Percentiles rank a stretch among this genome's conserved stretches.
These are phyloP conservation scores for Scheffersomyces quercinus DNA, from an alignment of 1,139 yeast species.

Conservation along the genomic window DNA sequence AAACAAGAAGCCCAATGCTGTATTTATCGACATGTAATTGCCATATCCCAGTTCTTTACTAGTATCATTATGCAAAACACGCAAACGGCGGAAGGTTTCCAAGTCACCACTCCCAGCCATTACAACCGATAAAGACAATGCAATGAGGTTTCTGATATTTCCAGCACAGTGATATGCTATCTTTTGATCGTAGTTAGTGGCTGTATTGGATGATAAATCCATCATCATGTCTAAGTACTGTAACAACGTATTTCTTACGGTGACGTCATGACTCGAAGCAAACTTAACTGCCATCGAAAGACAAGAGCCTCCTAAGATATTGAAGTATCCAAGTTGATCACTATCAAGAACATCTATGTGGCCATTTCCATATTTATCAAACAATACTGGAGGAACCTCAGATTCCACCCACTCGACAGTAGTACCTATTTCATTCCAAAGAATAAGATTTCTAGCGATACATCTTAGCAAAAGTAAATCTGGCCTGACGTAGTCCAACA, in stretches of 20 bases:
- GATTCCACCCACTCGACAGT: constrained; percentile 60
- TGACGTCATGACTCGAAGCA: constrained; percentile 67
- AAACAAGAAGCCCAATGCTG: constrained; percentile 85
- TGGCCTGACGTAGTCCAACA: constrained; percentile 76
- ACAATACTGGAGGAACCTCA: constrained; percentile 52
- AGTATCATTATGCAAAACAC: constrained; percentile 65
- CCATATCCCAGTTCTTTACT: constrained; percentile 58
- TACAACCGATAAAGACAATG: constrained; percentile 66
- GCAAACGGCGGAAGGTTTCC: constrained; percentile 68
- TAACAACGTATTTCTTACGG: constrained; percentile 61
- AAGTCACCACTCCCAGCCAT: constrained; percentile 95
- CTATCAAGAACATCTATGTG: constrained; percentile 45
- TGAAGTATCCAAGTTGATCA: constrained; percentile 64
- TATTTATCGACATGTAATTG: constrained; percentile 73
- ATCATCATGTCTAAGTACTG: constrained; percentile 62
- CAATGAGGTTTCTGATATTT: constrained; percentile 59
- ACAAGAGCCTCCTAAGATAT: constrained; percentile 74
- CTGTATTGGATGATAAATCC: constrained; percentile 49
- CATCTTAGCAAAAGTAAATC: constrained; percentile 72
- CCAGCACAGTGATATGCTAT: constrained; percentile 59
- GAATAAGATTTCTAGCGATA: constrained; percentile 66
- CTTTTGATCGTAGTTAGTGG: constrained; percentile 58
- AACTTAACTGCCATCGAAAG: constrained; percentile 72
- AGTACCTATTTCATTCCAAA: constrained; percentile 70
- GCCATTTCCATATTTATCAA: constrained; percentile 25